Conservation (phyloP, 768 basidiomycete genomes). For the Neoboletus subvelutipes region DNA sequence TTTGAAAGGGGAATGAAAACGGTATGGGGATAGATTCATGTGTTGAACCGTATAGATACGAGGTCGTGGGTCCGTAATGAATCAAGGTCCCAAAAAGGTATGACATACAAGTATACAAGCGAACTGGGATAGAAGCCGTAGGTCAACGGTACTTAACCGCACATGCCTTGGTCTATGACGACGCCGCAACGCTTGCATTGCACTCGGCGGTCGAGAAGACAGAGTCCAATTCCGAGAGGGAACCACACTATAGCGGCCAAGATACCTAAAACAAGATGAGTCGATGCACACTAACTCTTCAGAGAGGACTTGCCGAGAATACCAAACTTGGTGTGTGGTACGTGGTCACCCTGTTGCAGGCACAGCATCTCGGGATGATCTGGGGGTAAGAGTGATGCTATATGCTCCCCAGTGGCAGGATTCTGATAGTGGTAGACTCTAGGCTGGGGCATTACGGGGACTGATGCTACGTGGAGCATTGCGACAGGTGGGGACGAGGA, state of each 20-base stretch:
- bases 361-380: constrained; percentile 84
- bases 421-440: constrained; percentile 69
- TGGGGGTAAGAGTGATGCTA: constrained; percentile 69
- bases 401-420: constrained; percentile 53
- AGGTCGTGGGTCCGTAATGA: neutral
- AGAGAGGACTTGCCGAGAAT: constrained; percentile 54
- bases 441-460: constrained; percentile 41
- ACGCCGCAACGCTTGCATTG: constrained; percentile 55
- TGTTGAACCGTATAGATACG: constrained; percentile 16
- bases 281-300: neutral
- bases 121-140: neutral
- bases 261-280: constrained; percentile 47
- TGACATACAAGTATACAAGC: neutral
- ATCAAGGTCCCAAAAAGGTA: neutral
- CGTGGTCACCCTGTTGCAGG: constrained; percentile 72
- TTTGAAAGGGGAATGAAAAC: neutral
- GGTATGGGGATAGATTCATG: neutral
- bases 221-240: constrained; percentile 76
- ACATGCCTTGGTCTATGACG: constrained; percentile 39
- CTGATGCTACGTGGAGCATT: constrained; percentile 27
- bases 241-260: constrained; percentile 87
- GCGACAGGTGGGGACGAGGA: constrained; percentile 16
- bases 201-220: constrained; percentile 71
- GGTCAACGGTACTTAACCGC: constrained; percentile 18
- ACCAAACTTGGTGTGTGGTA: constrained; percentile 62